These are phyloP conservation scores for Daphne laureola DNA, from an alignment of 441 rosid genomes.

Conservation along the genomic window DNA sequence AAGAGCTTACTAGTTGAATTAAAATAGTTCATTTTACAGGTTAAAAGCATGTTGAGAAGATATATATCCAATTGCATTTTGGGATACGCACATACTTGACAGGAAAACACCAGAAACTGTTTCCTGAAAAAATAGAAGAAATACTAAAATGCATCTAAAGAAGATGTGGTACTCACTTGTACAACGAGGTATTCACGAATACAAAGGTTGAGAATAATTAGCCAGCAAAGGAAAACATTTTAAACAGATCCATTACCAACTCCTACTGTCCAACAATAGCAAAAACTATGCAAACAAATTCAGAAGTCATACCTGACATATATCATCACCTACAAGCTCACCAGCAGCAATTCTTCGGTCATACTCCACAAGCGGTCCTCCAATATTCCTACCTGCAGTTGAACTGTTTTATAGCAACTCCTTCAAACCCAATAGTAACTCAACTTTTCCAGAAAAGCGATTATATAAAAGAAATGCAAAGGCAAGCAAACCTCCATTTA, in stretches of 20 bases:
- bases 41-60: too few relatives aligned
- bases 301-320: slow-evolving; percentile 50
- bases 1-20: too few relatives aligned
- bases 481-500: slow-evolving; percentile 30
- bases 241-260: not conserved
- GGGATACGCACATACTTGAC: too few relatives aligned
- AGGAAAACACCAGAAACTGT: too few relatives aligned
- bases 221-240: not conserved
- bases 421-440: not conserved
- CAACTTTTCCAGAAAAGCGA: not conserved
- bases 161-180: too few relatives aligned
- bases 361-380: slow-evolving; percentile 89
- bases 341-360: slow-evolving; percentile 68
- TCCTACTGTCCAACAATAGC: not conserved
- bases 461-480: not conserved
- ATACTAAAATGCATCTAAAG: too few relatives aligned
- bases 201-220: not conserved
- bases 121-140: too few relatives aligned
- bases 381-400: slow-evolving; percentile 41
- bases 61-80: too few relatives aligned
- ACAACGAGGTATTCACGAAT: not conserved
- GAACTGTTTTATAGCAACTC: slow-evolving; percentile 6
- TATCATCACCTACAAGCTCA: slow-evolving; percentile 86
- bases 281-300: not conserved
- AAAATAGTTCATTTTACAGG: too few relatives aligned